phyloP scores from a whole-genome alignment of 139 green algal species.

The Chlorella sorokiniana region DNA sequence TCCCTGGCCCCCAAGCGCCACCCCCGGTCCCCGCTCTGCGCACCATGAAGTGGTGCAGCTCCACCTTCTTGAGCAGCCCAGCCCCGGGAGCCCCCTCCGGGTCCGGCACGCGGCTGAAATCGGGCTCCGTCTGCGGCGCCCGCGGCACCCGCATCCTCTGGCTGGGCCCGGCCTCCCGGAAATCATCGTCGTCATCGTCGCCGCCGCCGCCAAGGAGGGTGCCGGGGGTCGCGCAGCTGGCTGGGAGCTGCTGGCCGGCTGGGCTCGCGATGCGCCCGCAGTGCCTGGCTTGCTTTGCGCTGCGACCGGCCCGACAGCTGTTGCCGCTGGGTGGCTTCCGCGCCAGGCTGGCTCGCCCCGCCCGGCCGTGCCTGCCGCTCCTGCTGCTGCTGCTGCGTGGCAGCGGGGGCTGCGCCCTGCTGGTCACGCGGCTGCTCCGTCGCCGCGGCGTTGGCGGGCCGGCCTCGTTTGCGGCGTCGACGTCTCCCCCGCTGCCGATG shows the following conservation, averaged over 20 bases:
- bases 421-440: background rate
- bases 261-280: too few species aligned
- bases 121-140: background rate
- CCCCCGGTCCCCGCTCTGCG: too few species aligned
- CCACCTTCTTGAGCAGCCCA: constrained; percentile 24
- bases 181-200: background rate
- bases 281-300: too few species aligned
- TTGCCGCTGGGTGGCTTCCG: background rate
- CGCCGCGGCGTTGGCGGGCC: background rate
- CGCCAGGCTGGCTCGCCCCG: background rate
- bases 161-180: background rate
- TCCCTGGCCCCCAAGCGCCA: too few species aligned
- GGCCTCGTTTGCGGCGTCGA: background rate
- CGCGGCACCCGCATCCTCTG: background rate
- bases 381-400: constrained; percentile 1
- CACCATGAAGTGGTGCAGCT: constrained; percentile 41
- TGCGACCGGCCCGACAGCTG: too few species aligned
- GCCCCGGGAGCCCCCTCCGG: background rate
- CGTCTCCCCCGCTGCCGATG: background rate
- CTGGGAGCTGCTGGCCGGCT: background rate
- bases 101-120: constrained; percentile 8
- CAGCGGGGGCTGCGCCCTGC: background rate
- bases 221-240: too few species aligned
- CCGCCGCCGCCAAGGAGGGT: background rate
- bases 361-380: background rate